Evolutionary conservation across 106 monocot species (phyloP), one percentile per base, ranked within the genome.

Genomic region (Allium fistulosum): DNA sequence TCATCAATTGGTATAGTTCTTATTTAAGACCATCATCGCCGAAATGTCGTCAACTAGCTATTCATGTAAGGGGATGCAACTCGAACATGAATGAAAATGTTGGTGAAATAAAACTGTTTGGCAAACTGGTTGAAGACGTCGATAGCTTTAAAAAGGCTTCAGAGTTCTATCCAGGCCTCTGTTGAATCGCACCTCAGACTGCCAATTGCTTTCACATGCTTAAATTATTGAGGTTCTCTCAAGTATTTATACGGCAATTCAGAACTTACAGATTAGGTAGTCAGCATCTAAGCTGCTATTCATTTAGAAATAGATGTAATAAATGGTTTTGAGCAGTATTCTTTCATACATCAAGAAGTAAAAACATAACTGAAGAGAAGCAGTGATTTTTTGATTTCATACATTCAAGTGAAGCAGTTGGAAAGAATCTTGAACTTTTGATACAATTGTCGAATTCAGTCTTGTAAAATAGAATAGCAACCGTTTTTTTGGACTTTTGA

Each of bases 51-150:
- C 80, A 58, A 58, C 80, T 97, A 45, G 84, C 84, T 26, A 59
- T 92, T 47, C 87, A 89, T 78, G 72, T 97, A 13, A 87, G 89
- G 80, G 97, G 97, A 51, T 92, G 89, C 67, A 87, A 92, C 55
- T 56, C 79, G 6, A 67, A 69, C 26, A 58, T 77, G 51, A 59
- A 72, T 46, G 72, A 79, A 60, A 72, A 76, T 28, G 69, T 69
- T 14, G 57, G 55, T 45, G 52, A 16, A 13, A 64, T 37, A 55
- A 63, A 71, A 15, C 72, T 84, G 47, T 79, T 82, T 15, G 86
- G 97, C 47, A 52, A 63, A 48, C 50, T 78, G 49, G 70, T 90
- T 26, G 80, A 78, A 17, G 78, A 90, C 26, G 49, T 90, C 59
- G 50, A 74, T 11, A 67, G 81, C 26, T 82, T 85, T 15, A 90